A percentile compares a stretch with the other conserved stretches of the same genome.
These are phyloP conservation scores for Pneumocystis jirovecii DNA, from an alignment of 1,139 yeast genomes.

Conservation along the genomic window DNA sequence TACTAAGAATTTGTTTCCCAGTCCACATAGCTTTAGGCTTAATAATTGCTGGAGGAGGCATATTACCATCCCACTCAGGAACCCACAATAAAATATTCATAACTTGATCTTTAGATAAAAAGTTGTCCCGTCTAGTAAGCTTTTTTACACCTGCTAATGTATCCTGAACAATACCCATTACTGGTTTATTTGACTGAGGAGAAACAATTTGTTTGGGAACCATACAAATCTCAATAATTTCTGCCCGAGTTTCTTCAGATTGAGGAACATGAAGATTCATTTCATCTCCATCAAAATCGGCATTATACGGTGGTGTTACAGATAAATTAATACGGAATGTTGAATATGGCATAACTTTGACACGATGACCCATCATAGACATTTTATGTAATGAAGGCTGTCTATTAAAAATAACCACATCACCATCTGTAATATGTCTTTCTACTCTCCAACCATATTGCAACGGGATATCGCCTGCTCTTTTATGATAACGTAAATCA, in stretches of 20 bases:
- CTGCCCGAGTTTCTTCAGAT: conserved; percentile 95
- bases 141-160: conserved; percentile 94
- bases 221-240: conserved; percentile 83
- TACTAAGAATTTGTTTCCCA: conserved; percentile 84
- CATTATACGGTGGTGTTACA: conserved; percentile 96
- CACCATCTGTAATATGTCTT: conserved; percentile 93
- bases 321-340: conserved; percentile 93
- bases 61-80: conserved; percentile 96
- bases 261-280: conserved; percentile 99
- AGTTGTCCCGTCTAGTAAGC: conserved; percentile 79
- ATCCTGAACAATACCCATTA: conserved; percentile 99
- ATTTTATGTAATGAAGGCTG: conserved; percentile 97
- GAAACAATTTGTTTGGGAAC: conserved; percentile 96
- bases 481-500: conserved; percentile 86
- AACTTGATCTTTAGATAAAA: conserved; percentile 82
- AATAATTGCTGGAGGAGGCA: conserved; percentile 89
- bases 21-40: conserved; percentile 97
- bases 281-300: conserved; percentile 99
- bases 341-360: conserved; percentile 96
- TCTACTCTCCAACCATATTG: conserved; percentile 99
- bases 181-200: conserved; percentile 96
- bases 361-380: conserved; percentile 99
- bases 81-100: conserved; percentile 96
- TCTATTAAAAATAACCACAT: conserved; percentile 94
- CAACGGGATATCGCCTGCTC: conserved; percentile 94